Base-by-base conservation (phyloP, 495 filamentous ascomycete genomes). In the Ramalina peruviana region DNA sequence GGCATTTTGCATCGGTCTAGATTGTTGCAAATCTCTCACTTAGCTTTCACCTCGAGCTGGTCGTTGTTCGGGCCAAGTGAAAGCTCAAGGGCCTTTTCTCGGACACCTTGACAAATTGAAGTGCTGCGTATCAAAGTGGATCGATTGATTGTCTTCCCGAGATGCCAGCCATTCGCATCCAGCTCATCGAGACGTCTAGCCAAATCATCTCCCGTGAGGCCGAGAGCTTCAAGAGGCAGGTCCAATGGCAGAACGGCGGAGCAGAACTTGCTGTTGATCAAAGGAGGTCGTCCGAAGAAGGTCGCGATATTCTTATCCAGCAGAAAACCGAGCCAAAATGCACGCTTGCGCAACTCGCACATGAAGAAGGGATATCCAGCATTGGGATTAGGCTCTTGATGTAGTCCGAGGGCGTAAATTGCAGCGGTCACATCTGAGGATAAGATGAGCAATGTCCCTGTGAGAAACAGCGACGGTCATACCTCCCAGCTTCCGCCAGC, bases 11-110 rank as follows among this genome's bases (percentile, higher is more conserved):
- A 13, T 2, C 12, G 7, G 9, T 13, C 30, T 1, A 11, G 30
- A 33, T 10, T 13, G 30, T 33, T 33, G 30, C 30, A 33, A 33
- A 33, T 3, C 12, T 33, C 42, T 26, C 21, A 45, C 42, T 15
- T 21, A 9, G 21, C 42, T 9, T 27, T 45, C 15, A n/a, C 5
- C 21, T 45, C 17, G n/a, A 45, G n/a, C n/a, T 19, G 21, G 27
- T 45, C 17, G 6, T 26, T 45, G 15, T 25, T 27, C 15, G 62
- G 67, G 3, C 72, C 69, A 6, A 83, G 58, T 13, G 76, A 74
- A 25, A 81, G 71, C 52, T 79, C 71, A 19, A 83, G 69, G 16
- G 80, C 71, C 47, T 79, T 70, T 51, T 82, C 79, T 11, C 72
- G 60, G n/a, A 72, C 66, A 21, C 75, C 69, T 6, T 76, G 65